Evolutionary conservation across 2,329 filamentous ascomycete genomes (phyloP).

Genomic region (Arthrobotrys conoides): DNA sequence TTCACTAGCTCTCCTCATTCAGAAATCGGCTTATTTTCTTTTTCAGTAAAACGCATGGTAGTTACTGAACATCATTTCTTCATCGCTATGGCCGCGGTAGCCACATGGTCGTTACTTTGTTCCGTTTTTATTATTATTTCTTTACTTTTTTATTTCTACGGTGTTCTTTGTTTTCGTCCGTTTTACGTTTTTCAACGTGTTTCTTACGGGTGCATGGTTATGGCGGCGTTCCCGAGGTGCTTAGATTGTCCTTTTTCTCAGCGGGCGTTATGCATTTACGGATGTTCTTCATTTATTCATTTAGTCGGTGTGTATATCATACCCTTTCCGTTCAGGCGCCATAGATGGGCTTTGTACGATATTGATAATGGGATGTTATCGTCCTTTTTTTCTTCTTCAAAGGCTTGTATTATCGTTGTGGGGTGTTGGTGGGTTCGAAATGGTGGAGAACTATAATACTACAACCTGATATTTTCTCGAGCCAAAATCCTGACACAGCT

Average conservation of each 20-base stretch:
- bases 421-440: background rate
- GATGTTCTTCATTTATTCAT: background rate
- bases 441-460: no score
- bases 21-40: background rate
- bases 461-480: no score
- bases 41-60: background rate
- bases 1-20: slow-evolving; percentile 1
- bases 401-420: background rate
- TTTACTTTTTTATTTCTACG: background rate
- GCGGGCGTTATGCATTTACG: slow-evolving; percentile 11
- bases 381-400: background rate
- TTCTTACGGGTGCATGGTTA: slow-evolving; percentile 11
- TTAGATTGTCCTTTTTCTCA: slow-evolving; percentile 16
- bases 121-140: no score
- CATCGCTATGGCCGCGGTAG: background rate
- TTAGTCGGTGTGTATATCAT: slow-evolving; percentile 15
- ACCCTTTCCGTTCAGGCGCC: slow-evolving; percentile 1
- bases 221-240: slow-evolving; percentile 18
- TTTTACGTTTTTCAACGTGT: background rate
- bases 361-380: background rate
- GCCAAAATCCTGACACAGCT: no score
- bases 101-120: no score
- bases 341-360: slow-evolving; percentile 20
- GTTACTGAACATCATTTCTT: no score
- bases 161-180: background rate